Conservation (phyloP, 2,329 filamentous ascomycete genomes). For the Teratosphaeria destructans region DNA sequence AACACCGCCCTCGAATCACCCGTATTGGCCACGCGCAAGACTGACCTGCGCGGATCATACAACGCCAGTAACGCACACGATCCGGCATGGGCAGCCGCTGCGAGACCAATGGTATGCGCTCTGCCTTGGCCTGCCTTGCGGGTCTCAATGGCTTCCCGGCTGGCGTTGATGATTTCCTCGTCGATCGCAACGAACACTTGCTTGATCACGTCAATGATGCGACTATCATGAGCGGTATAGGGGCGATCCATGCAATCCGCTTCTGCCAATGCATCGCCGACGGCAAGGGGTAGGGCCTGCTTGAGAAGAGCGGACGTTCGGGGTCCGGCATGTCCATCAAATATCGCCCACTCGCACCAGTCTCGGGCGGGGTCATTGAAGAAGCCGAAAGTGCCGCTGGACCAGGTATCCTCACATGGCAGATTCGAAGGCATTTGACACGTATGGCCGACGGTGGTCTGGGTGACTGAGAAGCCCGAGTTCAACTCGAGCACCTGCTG, state of each 20-base stretch:
- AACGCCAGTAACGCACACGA: constrained; percentile 55
- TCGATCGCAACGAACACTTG: constrained; percentile 32
- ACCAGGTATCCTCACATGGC: constrained; percentile 21
- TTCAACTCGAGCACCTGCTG: constrained; percentile 12
- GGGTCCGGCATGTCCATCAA: constrained; percentile 32
- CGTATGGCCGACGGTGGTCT: constrained; percentile 15
- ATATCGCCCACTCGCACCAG: constrained; percentile 29
- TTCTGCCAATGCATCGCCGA: constrained; percentile 13
- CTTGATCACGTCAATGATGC: constrained; percentile 28
- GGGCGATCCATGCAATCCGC: constrained; percentile 11
- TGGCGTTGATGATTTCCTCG: constrained; percentile 23
- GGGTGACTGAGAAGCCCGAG: constrained; percentile 15
- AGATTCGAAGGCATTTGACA: constrained; percentile 19
- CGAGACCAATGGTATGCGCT: constrained; percentile 18
- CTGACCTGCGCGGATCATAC: constrained; percentile 45
- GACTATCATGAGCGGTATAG: constrained; percentile 17
- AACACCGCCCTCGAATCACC: constrained; percentile 60
- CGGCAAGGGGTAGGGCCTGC: constrained; percentile 11
- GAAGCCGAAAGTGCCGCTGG: constrained; percentile 11
- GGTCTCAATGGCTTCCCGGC: constrained; percentile 10
- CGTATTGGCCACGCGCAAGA: constrained; percentile 52
- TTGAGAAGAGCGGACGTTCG: constrained; percentile 20
- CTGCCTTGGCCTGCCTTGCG: constrained; percentile 11
- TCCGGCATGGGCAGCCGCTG: constrained; percentile 38
- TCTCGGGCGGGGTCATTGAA: constrained; percentile 13